Conservation (phyloP, 1,284 basidiomycete species). For the Cryptococcus sp. region DNA sequence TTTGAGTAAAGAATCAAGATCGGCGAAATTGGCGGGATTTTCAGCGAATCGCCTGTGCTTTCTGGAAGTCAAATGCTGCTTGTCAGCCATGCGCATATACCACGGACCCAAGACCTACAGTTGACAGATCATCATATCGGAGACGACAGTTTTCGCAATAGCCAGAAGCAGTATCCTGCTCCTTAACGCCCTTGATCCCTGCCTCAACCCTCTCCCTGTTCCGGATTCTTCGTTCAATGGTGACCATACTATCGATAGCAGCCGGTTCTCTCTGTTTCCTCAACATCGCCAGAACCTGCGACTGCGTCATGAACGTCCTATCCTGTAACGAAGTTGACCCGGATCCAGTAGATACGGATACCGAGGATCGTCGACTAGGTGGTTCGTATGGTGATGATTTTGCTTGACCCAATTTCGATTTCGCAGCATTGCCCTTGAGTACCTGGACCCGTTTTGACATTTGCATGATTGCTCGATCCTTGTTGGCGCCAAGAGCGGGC, state of each 20-base stretch:
- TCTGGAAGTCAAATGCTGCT: conserved; percentile 69
- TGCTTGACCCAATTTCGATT: background rate
- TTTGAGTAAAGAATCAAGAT: conserved; percentile 73
- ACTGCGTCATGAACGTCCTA: conserved; percentile 35
- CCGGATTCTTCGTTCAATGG: conserved; percentile 24
- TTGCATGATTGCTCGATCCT: conserved; percentile 43
- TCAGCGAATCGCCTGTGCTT: conserved; percentile 83
- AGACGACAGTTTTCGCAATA: conserved; percentile 96
- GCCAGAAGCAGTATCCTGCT: conserved; percentile 73
- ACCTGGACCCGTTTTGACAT: conserved; percentile 48
- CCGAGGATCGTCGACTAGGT: background rate
- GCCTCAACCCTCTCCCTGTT: conserved; percentile 37
- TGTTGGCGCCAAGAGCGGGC: conserved; percentile 26
- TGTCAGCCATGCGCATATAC: conserved; percentile 1
- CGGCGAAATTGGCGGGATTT: conserved; percentile 72
- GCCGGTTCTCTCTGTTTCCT: conserved; percentile 26
- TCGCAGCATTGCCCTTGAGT: conserved; percentile 40
- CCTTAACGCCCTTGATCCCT: conserved; percentile 51
- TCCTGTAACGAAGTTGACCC: background rate
- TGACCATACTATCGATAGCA: conserved; percentile 12
- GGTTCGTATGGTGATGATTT: conserved; percentile 21
- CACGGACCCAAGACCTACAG: conserved; percentile 53
- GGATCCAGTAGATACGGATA: background rate
- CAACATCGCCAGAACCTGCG: conserved; percentile 40
- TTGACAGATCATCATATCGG: conserved; percentile 84